Evolutionary conservation across 495 filamentous ascomycete species (phyloP), one percentile per base, ranked within the genome.

Genomic region (Haplographium delicatum): DNA sequence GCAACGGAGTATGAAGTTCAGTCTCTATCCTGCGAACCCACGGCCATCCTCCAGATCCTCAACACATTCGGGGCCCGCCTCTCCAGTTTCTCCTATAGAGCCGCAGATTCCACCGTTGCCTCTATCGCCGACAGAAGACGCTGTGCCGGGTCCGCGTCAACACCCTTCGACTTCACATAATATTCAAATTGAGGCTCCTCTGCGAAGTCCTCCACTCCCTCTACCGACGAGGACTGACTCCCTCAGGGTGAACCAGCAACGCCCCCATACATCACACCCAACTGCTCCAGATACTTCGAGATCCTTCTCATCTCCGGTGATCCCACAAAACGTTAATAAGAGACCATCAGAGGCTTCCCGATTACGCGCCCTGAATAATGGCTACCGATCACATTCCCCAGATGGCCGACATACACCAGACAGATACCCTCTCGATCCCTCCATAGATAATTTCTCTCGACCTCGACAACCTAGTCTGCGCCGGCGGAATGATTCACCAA

Each of bases 371-470:
- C 30, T 61, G 28, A 56, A 63, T 35, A 63, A 58, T 56, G 58
- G 54, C 1, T 59, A 61, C 30, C 50, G 49, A 31, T 56, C 54
- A 13, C 45, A 48, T 16, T 56, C 56, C 2, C 30, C 47, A 13
- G 57, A 63, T 11, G 53, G 52, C n/a, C 41, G 43, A 19, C 30
- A 35, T 13, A 46, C 53, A 15, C 50, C 49, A n/a, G 58, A 53
- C 18, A 9, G 18, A 27, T n/a, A 20, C 6, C 24, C 37, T 23
- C 19, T 43, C 19, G 53, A 47, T 42, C 7, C 26, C 16, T 15
- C 16, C 11, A 23, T 50, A 7, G 75, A 77, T 52, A 79, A 77
- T 54, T 77, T 79, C 54, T 76, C 74, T 2, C 68, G 76, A 31
- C 73, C 72, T 34, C 60, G 74, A 30, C 72, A 73, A 42, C 56